Base-by-base conservation (phyloP, 1,284 basidiomycete species). In the Ustilago hordei region DNA sequence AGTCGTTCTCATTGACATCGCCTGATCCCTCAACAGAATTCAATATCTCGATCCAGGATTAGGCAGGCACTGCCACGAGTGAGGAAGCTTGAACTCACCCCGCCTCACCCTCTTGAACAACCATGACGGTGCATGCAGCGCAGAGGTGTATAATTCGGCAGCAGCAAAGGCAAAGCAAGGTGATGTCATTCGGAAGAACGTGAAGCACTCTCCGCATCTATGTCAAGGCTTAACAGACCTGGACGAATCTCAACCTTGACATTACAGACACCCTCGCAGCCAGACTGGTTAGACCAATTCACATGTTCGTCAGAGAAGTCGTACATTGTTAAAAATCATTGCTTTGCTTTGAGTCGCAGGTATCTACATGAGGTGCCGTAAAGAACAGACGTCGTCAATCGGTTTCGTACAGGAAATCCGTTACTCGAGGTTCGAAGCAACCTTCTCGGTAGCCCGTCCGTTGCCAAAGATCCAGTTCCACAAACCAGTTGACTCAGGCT, bases 381-480 rank as follows among this genome's bases (percentile, higher is more conserved):
- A 4, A 50, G 7, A 4, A 32, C 48, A 50, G 6, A 48, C 11
- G 48, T 32, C 6, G 28, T 45, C 43, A 32, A 19, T 32, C 31
- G n/a, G 13, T 13, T 39, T 13, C 15, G 28, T 50, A 50, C 43
- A 45, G n/a, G n/a, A 19, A 45, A 19, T 45, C 43, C n/a, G 13
- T 67, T 43, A 75, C 60, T 77, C 75, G 35, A 73, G 54, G 64
- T 72, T 77, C 15, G 75, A 54, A 47, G 69, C 69, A 2, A 77
- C 75, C 63, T 69, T 73, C 45, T 77, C 75, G 11, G 69, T 77
- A 6, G 75, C 69, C 56, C 58, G 39, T 1, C 31, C 60, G 55
- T 78, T 69, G n/a, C 75, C 75, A 57, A 74, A 69, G 70, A 78
- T 73, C 67, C 67, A 73, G 58, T 73, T 70, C 75, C 75, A 78